Evolutionary conservation across 495 filamentous ascomycete genomes (phyloP), one percentile per base, ranked within the genome.

Genomic region (Talaromyces stipitatus): DNA sequence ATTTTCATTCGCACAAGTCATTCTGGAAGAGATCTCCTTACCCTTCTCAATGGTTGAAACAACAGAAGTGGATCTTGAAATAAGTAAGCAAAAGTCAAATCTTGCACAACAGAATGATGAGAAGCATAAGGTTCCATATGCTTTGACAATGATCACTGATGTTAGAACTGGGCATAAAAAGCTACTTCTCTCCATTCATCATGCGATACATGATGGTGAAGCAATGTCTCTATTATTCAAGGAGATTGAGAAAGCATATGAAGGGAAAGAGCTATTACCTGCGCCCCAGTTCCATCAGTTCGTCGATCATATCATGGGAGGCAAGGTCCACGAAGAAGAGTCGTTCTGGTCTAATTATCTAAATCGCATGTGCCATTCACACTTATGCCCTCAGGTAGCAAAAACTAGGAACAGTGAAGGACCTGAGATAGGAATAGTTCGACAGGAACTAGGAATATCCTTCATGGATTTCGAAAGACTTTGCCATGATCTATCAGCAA

Each of bases 201-300:
- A 95, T 67, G 88, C 89, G 2, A 66, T 92, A 1, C 92, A 95
- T 62, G 90, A 95, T 68, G 90, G 86, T 18, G 78, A 83, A 26
- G 87, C 86, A 1, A 83, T 92, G 33, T 71, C 76, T 29, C 66
- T 77, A 16, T 69, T 95, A 0, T 71, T 92, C 2, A 64, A 82
- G 0, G 89, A 92, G 58, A 73, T 89, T 2, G 81, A 91, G 58
- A 64, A 69, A 16, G 56, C 72, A 5, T 76, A 83, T 43, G 48
- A 65, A 2, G 76, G 78, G 5, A 18, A 69, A 0, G 8, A 55
- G 4, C 69, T 91, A 6, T 68, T 74, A 1, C 53, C 45, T n/a
- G 22, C 36, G 1, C 57, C 50, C 7, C 62, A 65, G 2, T 72
- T 72, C 50, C 53, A 56, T 32, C 52, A 36, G 6, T 83, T 82